Evolutionary conservation across 352 stramenopile species (phyloP), one percentile per base, ranked within the genome.

Genomic region (Aphanomyces cochlioides): DNA sequence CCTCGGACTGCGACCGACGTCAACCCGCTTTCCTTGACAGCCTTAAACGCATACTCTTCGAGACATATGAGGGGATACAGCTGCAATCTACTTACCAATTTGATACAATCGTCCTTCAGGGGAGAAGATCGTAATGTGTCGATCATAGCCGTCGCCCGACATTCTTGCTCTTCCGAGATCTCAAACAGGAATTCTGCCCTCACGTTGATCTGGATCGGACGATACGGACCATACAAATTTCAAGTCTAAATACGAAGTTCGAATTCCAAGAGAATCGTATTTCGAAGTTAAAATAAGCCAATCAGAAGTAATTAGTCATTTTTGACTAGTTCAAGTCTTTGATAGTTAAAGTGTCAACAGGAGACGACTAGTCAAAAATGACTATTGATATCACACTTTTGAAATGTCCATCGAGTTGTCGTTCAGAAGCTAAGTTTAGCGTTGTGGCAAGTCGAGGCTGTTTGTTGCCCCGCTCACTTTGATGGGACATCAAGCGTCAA

Each of bases 121-220:
- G 67, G 95, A 99, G 81, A 99, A 99, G 78, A 99, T 99, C 54
- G 97, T 99, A 78, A 99, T 93, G 78, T 96, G 83, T 75, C 89
- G 84, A 73, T 96, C 89, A 79, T 96, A 96, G 89, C 85, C 88
- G 78, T 91, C 87, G 76, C 86, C 84, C 72, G 89, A 74, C 88
- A 96, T 96, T 3, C 13, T 47, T 57, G 47, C 60, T 47, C 34
- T 15, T 61, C 47, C 36, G 47, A 69, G 43, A 69, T 50, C 37
- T 50, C 37, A 60, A 69, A 69, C 37, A 36, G 50, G 7, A 28
- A 43, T 69, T 43, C 28, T 47, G 41, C 13, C 63, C 63, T 69
- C 63, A 69, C 63, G 47, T 69, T 69, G 63, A 28, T 17, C 50
- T 37, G 50, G 21, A 38, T 38, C 37, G 4, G 37, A 37, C 17